These are phyloP conservation scores for Lupinus albus DNA, from an alignment of 306 rosid species.

Conservation along the genomic window DNA sequence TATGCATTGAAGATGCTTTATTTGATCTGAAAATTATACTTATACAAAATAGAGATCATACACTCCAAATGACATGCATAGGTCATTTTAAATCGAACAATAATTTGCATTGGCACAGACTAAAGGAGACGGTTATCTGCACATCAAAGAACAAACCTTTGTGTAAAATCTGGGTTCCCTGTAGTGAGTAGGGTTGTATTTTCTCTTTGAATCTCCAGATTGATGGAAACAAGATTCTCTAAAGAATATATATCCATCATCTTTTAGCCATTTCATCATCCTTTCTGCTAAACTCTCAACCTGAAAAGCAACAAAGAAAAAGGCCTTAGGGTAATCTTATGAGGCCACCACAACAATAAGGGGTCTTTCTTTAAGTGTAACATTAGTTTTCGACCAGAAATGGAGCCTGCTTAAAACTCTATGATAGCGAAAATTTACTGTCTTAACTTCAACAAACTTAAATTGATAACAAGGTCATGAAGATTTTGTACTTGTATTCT, in stretches of 20 bases:
- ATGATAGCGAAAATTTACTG: not conserved
- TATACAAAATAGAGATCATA: conserved; percentile 14
- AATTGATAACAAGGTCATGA: conserved; percentile 26
- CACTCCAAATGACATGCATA: conserved; percentile 29
- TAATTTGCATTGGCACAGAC: not conserved
- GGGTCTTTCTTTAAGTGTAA: conserved; percentile 3
- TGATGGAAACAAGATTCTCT: conserved; percentile 97
- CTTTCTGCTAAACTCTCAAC: conserved; percentile 69
- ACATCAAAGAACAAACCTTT: conserved; percentile 59
- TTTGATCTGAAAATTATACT: conserved; percentile 19
- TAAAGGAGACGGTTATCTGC: not conserved
- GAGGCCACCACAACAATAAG: conserved; percentile 27
- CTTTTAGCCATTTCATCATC: conserved; percentile 89
- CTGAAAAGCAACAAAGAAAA: conserved; percentile 46
- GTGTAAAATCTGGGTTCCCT: conserved; percentile 92
- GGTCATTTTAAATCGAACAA: conserved; percentile 20
- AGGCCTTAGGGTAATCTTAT: conserved; percentile 14
- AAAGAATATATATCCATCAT: conserved; percentile 80
- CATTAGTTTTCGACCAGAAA: not conserved
- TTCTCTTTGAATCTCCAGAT: conserved; percentile 93
- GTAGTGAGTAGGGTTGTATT: conserved; percentile 94
- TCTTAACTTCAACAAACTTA: conserved; percentile 5
- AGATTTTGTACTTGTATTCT: not conserved
- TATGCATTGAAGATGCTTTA: conserved; percentile 14
- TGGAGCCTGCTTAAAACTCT: not conserved